phyloP scores from a whole-genome alignment of 2,329 filamentous ascomycete species.

The Neonectria magnoliae region DNA sequence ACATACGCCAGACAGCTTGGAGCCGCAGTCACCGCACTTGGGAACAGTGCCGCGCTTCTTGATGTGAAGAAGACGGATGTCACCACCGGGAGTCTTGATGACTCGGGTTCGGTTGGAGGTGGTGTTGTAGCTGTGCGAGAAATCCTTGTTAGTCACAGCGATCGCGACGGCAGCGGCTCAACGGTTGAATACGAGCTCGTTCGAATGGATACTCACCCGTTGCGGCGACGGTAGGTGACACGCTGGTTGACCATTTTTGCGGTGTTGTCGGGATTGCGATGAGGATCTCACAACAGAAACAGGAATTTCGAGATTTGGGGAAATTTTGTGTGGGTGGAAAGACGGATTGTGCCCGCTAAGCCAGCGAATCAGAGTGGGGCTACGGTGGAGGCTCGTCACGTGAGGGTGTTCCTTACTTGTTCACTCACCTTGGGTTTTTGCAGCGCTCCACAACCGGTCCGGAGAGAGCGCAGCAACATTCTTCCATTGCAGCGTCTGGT shows the following conservation, averaged over 20 bases:
- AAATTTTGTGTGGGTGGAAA: constrained; percentile 56
- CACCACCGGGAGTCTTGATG: constrained; percentile 95
- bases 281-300: constrained; percentile 49
- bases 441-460: constrained; percentile 8
- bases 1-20: constrained; percentile 98
- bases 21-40: constrained; percentile 99
- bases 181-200: constrained; percentile 30
- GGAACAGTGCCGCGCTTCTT: constrained; percentile 99
- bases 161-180: constrained; percentile 26
- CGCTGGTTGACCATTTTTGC: constrained; percentile 68
- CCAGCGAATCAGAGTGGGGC: constrained; percentile 48
- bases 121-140: constrained; percentile 86
- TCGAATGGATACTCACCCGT: constrained; percentile 70
- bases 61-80: constrained; percentile 96
- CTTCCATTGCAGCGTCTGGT: constrained; percentile 6
- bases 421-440: constrained; percentile 4
- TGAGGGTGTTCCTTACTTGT: constrained; percentile 19
- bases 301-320: constrained; percentile 55
- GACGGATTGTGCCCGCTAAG: constrained; percentile 50
- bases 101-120: constrained; percentile 95
- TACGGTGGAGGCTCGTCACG: constrained; percentile 27
- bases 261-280: constrained; percentile 52
- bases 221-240: constrained; percentile 79
- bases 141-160: constrained; percentile 38
- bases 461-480: constrained; percentile 13